These are phyloP conservation scores for Porphyridium purpureum DNA, from an alignment of 23 red algal genomes.

Conservation along the genomic window DNA sequence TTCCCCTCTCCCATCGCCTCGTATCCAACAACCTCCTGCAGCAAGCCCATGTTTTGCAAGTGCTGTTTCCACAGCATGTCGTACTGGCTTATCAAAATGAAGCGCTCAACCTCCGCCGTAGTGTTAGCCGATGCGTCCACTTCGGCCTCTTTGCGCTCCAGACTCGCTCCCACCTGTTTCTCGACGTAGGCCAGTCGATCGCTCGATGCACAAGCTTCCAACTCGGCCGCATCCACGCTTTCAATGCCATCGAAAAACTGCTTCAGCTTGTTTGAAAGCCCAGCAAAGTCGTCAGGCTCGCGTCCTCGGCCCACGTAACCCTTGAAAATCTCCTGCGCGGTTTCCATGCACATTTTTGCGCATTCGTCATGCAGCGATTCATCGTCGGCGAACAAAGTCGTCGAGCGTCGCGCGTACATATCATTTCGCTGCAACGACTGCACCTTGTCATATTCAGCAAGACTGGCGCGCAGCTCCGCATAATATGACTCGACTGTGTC, in stretches of 20 bases:
- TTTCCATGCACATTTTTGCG: conserved; percentile 18
- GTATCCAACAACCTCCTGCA: conserved; percentile 65
- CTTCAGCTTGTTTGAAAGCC: conserved; percentile 31
- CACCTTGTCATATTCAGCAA: conserved; percentile 80
- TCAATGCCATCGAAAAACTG: conserved; percentile 49
- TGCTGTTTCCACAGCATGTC: conserved; percentile 84
- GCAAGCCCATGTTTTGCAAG: conserved; percentile 58
- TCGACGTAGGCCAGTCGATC: background rate
- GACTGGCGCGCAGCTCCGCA: conserved; percentile 59
- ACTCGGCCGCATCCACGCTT: background rate
- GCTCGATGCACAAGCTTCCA: background rate
- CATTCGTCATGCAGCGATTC: conserved; percentile 15
- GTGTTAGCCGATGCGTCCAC: background rate
- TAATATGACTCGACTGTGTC: conserved; percentile 73
- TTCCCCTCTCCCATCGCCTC: conserved; percentile 47
- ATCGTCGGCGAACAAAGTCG: conserved; percentile 15
- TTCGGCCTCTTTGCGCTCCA: conserved; percentile 2
- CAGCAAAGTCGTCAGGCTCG: too few species aligned
- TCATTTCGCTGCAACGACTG: conserved; percentile 40
- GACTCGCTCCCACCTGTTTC: background rate
- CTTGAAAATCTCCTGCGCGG: conserved; percentile 22
- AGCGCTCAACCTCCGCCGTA: conserved; percentile 28
- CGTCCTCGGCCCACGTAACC: conserved; percentile 18
- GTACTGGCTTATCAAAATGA: conserved; percentile 52
- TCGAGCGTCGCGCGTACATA: conserved; percentile 42